Evolutionary conservation across 2,329 filamentous ascomycete species (phyloP), one percentile per base, ranked within the genome.

Genomic region (Calonectria naviculata): DNA sequence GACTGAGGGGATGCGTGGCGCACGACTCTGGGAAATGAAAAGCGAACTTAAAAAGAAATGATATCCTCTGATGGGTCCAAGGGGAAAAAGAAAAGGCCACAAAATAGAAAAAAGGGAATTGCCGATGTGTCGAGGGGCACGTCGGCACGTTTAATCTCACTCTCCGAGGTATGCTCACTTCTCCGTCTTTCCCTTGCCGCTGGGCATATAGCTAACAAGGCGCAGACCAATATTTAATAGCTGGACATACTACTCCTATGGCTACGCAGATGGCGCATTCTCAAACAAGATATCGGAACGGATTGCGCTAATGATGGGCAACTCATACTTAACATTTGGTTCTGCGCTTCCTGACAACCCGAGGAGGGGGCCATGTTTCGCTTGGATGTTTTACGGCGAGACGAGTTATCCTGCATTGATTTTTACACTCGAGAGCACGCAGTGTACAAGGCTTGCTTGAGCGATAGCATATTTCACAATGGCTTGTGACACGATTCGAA

Each of bases 91-190:
- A 56, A 52, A 66, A 61, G 46, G 34, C 15, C 26, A 26, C 58
- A 41, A 31, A 12, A 60, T 47, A 67, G 61, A 60, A 46, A 56
- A 38, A 46, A 42, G 58, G 34, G 47, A 36, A 47, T 56, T 67
- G 78, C 78, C 78, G 78, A 78, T 75, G 75, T 79, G 78, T 54
- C 46, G 46, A 73, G 68, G 38, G 67, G 70, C 77, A 78, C 74
- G 76, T 80, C 76, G 79, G 79, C 76, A 80, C 66, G 73, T 72
- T 67, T 74, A 77, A 74, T 76, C 65, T 75, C 54, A 71, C 67
- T 69, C 54, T 69, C 77, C 64, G 69, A 80, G 78, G 78, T 80
- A 79, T 73, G 78, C 67, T 24, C 7, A 19, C 28, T 19, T 19
- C 47, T 8, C 13, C 47, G 29, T 41, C 21, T 42, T 13, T 19